Evolutionary conservation across 2,329 filamentous ascomycete species (phyloP), one percentile per base, ranked within the genome.

Genomic region (Cryphonectria nitschkei): DNA sequence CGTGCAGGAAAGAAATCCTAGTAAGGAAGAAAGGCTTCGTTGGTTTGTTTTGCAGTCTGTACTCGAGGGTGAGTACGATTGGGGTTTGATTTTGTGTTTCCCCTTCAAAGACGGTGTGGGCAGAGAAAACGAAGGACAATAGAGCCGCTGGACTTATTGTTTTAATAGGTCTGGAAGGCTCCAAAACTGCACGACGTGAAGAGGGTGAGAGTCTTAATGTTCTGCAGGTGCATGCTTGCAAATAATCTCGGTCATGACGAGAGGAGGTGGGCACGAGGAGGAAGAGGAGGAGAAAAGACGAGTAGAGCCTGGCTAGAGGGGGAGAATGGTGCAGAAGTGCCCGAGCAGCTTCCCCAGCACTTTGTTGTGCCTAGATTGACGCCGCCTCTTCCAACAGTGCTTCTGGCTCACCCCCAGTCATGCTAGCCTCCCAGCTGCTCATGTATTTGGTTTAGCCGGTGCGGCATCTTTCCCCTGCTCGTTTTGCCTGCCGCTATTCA

Each of bases 191-290:
- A 62, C 58, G 19, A 9, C 56, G 63, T 43, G 52, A 46, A 34
- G 32, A 41, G 50, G 22, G 29, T 58, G 22, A 50, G 58, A 39
- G 13, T 63, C 56, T 52, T 63, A 32, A 46, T 64, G 63, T 46
- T 63, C 63, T 65, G 67, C 56, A 64, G 29, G 63, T 54, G 65
- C 70, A 72, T 72, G 70, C 67, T 70, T 29, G 70, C 58, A 50
- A 52, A 29, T 22, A 34, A 63, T 39, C 54, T 14, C 39, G 41
- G n/a, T 46, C 41, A 65, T 39, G 43, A 69, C 60, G 52, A 63
- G 54, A 54, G 61, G 61, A 54, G 13, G 67, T 60, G 34, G 62
- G 19, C 37, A 64, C 37, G 19, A 29, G 5, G 19, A n/a, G 29
- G 7, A 29, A 34, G 13, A 65, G 26, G 14, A 65, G 39, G 32